Percentiles rank a stretch among this genome's conserved stretches.
phyloP scores from a whole-genome alignment of 345 rosid genomes.

The Gynandropsis gynandra region DNA sequence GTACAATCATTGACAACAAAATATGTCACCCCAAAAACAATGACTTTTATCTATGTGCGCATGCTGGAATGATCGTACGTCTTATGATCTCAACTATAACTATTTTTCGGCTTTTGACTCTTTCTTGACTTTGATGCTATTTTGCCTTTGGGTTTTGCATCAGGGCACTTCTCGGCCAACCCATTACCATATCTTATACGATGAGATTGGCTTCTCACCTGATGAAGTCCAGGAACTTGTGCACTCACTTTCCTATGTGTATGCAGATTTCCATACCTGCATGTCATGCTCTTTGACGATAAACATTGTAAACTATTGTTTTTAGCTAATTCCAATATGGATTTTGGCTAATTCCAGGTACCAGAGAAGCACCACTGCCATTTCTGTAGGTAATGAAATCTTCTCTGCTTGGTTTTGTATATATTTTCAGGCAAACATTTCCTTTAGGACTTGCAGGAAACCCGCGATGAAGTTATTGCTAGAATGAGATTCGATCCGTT shows the following conservation, averaged over 20 bases:
- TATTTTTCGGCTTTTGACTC: too few relatives aligned
- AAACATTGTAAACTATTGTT: too few relatives aligned
- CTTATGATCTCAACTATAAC: too few relatives aligned
- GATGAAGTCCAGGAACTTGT: constrained; percentile 33
- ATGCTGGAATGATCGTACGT: constrained; percentile 33
- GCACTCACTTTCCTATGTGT: constrained; percentile 32
- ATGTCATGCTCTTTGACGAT: too few relatives aligned
- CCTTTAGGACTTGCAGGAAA: too few relatives aligned
- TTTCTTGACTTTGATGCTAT: not conserved
- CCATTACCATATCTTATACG: constrained; percentile 30
- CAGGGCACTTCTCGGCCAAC: constrained; percentile 34
- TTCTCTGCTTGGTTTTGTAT: not conserved
- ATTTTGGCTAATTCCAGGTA: too few relatives aligned
- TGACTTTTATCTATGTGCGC: constrained; percentile 31
- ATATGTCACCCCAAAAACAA: constrained; percentile 29
- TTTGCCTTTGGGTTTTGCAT: constrained; percentile 7
- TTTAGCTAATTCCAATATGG: too few relatives aligned
- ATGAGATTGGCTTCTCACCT: constrained; percentile 26
- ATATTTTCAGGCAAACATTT: too few relatives aligned
- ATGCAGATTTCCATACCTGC: too few relatives aligned
- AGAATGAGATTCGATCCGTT: too few relatives aligned
- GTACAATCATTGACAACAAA: constrained; percentile 28
- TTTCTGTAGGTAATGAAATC: constrained; percentile 27
- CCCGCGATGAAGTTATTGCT: too few relatives aligned
- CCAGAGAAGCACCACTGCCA: constrained; percentile 30